Evolutionary conservation across 257 asterid species (phyloP), one percentile per base, ranked within the genome.

Genomic region (Jaltomata sinuosa): DNA sequence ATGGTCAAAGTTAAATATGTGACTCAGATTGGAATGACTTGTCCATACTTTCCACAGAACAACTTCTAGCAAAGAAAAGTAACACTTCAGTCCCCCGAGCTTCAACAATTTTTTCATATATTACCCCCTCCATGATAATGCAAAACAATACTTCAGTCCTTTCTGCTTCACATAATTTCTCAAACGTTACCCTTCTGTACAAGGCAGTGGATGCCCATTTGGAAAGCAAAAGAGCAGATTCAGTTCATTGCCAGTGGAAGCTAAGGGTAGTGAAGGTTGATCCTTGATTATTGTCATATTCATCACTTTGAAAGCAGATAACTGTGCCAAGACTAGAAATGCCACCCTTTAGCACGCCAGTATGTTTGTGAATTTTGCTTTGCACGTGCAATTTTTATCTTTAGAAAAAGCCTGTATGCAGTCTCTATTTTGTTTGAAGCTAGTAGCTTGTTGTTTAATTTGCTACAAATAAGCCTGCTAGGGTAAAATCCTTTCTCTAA

Each of bases 261-360:
- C 81, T 14, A 14, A 25, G 34, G 40, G 38, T 11, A 74, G 34
- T 45, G 59, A 72, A 72, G n/a, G 34, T 74, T 45, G 81, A 68
- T 1, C 50, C 29, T 34, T 19, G 78, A 74, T 74, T 74, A 1
- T 74, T 74, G 25, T 45, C 55, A 25, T 74, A 18, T 25, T 45
- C 15, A 45, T 22, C 25, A 45, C n/a, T 74, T 59, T 74, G 40
- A 74, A 45, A 45, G 59, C 57, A 45, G 81, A 45, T 74, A 74
- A 47, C 61, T 49, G 10, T 18, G 62, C 27, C 64, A 62, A 50
- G 80, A 53, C 82, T 84, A 94, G 86, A 93, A 96, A 84, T 96
- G 99, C 98, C 98, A 96, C 27, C 99, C 99, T 91, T 96, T 93
- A 50, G 93, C 93, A 81, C 95, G 94, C 97, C 99, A 96, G 86